These are phyloP conservation scores for Anastatica hierochuntica DNA, from an alignment of 345 rosid species.

Conservation along the genomic window DNA sequence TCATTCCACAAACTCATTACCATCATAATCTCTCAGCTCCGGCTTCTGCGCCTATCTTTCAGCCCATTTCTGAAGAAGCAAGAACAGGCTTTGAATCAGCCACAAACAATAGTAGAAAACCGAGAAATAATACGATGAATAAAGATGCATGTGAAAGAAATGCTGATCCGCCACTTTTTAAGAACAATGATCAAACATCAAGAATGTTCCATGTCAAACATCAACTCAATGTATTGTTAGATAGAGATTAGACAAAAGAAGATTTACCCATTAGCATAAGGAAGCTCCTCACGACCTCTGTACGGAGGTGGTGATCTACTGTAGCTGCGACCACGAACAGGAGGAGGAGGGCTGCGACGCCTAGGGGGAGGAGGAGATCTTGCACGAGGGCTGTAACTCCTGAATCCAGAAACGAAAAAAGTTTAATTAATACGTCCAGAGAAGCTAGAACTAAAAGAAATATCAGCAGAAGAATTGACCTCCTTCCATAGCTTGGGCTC, in stretches of 20 bases:
- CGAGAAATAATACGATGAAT: too few species aligned
- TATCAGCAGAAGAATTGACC: conserved; percentile 24
- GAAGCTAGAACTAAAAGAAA: background rate
- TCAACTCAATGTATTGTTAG: background rate
- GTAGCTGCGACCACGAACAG: conserved; percentile 50
- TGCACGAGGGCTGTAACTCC: conserved; percentile 88
- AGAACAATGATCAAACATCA: background rate
- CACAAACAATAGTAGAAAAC: too few species aligned
- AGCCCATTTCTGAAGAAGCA: conserved; percentile 55
- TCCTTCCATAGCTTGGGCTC: conserved; percentile 81
- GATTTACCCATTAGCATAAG: conserved; percentile 82
- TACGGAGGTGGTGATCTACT: conserved; percentile 86
- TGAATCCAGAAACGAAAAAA: conserved; percentile 15
- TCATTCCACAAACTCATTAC: background rate
- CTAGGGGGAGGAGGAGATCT: conserved; percentile 58
- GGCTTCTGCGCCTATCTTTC: conserved; percentile 82
- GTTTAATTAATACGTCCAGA: background rate
- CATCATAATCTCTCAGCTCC: conserved; percentile 49
- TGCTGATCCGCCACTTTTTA: too few species aligned
- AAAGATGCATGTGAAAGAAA: too few species aligned
- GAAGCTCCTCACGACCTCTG: conserved; percentile 63
- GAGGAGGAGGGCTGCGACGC: conserved; percentile 73
- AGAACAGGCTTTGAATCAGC: background rate
- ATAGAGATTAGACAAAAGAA: background rate
- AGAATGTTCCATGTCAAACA: background rate